Evolutionary conservation across 2,329 filamentous ascomycete species (phyloP), one percentile per base, ranked within the genome.

Genomic region (Dactylellina leptospora): DNA sequence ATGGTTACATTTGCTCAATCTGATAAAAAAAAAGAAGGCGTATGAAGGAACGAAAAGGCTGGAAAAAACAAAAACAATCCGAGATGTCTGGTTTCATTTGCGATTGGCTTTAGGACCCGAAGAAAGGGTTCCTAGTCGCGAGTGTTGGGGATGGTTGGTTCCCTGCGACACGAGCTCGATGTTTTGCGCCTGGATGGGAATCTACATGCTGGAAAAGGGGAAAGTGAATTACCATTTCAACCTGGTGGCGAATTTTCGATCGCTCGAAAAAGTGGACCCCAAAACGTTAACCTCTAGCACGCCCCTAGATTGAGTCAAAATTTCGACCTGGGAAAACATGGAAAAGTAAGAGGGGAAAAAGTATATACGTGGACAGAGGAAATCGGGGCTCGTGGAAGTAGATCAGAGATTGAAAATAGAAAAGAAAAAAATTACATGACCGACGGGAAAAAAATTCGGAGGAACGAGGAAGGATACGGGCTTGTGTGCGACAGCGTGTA

Each of bases 161-260:
- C 44, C 27, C 36, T 61, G 55, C 55, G 47, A 48, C 45, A 60
- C 50, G 56, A 61, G 40, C 45, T 50, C 58, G 58, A 53, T 53
- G 28, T 47, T 61, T 58, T 71, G 58, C 42, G 51, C 47, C 27
- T 50, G 23, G 45, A 72, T 72, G 68, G 54, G 68, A 72, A 60
- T 72, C 59, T 55, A 18, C 33, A 53, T n/a, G 53, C 45, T 30
- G 42, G 25, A 72, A 72, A 72, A 59, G 68, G 68, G 68, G 68
- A 72, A 72, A 72, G 59, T 72, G 53, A 64, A 64, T 72, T 72
- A 59, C 68, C 68, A 72, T 72, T 59, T 38, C 54, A 62, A 48
- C 50, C 53, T 44, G 47, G 68, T 72, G 68, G 59, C 68, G 68
- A 72, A 59, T n/a, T 58, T 72, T 64, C 38, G 53, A 51, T 58